Conservation (phyloP, 768 basidiomycete genomes). For the Boletus speciosus region DNA sequence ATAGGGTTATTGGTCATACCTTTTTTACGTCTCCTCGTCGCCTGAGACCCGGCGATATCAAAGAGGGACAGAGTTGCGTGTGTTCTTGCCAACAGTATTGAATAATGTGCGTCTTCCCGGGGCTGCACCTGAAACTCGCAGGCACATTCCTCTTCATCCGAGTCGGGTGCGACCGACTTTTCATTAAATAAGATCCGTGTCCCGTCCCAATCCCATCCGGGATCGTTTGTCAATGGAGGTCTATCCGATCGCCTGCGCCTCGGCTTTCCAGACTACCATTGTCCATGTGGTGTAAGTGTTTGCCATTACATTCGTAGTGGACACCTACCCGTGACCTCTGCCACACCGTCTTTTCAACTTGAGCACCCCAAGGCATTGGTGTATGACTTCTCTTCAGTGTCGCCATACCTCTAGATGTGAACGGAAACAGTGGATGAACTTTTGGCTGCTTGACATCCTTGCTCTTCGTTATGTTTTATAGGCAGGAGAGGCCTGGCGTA, state of each 20-base stretch:
- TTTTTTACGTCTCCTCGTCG: not conserved
- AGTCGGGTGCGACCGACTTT: not conserved
- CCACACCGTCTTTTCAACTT: constrained; percentile 7
- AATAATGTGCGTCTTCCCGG: not conserved
- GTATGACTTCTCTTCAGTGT: constrained; percentile 16
- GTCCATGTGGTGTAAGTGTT: not conserved
- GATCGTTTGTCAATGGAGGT: constrained; percentile 14
- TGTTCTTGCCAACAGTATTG: not conserved
- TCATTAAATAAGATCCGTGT: constrained; percentile 5
- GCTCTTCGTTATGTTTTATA: constrained; percentile 10
- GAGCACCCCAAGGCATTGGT: constrained; percentile 6
- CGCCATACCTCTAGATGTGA: constrained; percentile 7
- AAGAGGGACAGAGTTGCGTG: constrained; percentile 4
- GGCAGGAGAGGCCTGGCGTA: not conserved
- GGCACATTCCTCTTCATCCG: not conserved
- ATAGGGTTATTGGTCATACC: not conserved
- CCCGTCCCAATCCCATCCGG: constrained; percentile 27
- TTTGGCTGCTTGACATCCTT: not conserved
- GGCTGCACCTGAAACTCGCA: not conserved
- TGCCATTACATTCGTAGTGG: not conserved
- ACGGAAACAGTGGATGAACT: not conserved
- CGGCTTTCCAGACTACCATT: constrained; percentile 14
- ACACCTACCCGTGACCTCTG: constrained; percentile 12
- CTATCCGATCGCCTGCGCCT: constrained; percentile 8
- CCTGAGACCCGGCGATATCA: constrained; percentile 1